Percentiles rank a stretch among this genome's conserved stretches.
Evolutionary conservation across 768 basidiomycete genomes (phyloP).

Genomic region (Boletus bicolor): DNA sequence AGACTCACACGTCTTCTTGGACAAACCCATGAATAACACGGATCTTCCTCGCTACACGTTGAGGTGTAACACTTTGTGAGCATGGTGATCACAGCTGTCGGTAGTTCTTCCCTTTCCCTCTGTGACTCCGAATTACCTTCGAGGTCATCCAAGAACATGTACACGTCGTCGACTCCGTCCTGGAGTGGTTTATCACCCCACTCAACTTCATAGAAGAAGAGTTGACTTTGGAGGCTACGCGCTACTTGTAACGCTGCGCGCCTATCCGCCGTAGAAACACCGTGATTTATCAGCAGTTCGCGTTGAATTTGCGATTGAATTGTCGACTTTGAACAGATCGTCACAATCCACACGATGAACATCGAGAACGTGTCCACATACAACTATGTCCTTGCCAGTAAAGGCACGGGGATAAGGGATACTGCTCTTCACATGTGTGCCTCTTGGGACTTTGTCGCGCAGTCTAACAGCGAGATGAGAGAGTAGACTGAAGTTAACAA

Average conservation of each 20-base stretch:
- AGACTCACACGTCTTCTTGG: conserved; percentile 56
- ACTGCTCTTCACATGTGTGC: conserved; percentile 87
- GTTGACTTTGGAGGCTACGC: conserved; percentile 83
- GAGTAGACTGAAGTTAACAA: conserved; percentile 85
- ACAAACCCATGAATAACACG: conserved; percentile 84
- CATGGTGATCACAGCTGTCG: conserved; percentile 87
- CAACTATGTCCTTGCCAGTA: conserved; percentile 92
- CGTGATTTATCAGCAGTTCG: conserved; percentile 74
- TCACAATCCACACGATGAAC: not conserved
- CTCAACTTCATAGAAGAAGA: conserved; percentile 97
- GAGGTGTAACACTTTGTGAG: conserved; percentile 90
- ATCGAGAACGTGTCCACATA: conserved; percentile 39
- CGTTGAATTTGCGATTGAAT: conserved; percentile 86
- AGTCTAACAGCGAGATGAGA: conserved; percentile 87
- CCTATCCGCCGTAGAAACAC: conserved; percentile 71
- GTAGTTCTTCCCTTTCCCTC: conserved; percentile 67
- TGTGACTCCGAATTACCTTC: conserved; percentile 60
- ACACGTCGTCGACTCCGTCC: conserved; percentile 91
- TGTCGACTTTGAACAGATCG: conserved; percentile 55
- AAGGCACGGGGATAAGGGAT: conserved; percentile 89
- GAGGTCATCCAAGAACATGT: conserved; percentile 85
- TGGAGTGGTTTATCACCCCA: conserved; percentile 82
- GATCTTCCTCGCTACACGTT: conserved; percentile 72
- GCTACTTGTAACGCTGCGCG: conserved; percentile 85
- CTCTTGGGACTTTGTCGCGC: conserved; percentile 84